phyloP scores from a whole-genome alignment of 1,284 basidiomycete genomes.

The Marasmius fiardii region DNA sequence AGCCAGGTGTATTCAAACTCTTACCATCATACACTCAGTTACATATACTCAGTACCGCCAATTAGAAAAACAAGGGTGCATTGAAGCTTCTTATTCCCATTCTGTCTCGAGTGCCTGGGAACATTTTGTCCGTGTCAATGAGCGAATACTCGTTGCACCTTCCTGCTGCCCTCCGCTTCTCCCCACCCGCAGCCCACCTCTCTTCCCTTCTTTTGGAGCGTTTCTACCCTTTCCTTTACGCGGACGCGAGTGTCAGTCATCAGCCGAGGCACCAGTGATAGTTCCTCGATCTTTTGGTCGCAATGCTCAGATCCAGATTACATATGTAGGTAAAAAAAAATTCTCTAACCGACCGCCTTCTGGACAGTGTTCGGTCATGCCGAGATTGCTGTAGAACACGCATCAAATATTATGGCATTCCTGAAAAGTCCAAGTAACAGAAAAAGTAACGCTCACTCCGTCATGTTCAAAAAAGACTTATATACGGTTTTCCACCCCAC shows the following conservation, averaged over 20 bases:
- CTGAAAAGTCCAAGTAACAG: neutral
- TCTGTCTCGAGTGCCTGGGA: neutral
- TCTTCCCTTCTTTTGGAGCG: neutral
- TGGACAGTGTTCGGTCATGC: neutral
- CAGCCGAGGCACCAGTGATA: neutral
- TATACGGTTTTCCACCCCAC: conserved; percentile 3
- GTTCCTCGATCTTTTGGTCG: neutral
- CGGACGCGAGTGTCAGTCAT: neutral
- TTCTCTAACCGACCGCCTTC: no score
- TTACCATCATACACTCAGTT: no score
- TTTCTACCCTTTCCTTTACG: neutral
- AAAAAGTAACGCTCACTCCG: neutral
- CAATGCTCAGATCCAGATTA: neutral
- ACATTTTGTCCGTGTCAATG: neutral
- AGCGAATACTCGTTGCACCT: neutral
- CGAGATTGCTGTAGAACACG: neutral
- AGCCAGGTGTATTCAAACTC: neutral
- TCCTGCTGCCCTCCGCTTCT: neutral
- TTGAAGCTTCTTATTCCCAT: neutral
- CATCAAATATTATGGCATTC: conserved; percentile 4
- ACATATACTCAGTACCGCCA: neutral
- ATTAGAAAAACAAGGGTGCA: neutral
- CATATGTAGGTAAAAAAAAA: neutral
- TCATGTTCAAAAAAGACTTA: neutral
- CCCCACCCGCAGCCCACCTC: neutral